Percentiles rank a stretch among this genome's conserved stretches.
These are phyloP conservation scores for Eutreptiella sp. DNA, from an alignment of 208 protist genomes.

Conservation along the genomic window DNA sequence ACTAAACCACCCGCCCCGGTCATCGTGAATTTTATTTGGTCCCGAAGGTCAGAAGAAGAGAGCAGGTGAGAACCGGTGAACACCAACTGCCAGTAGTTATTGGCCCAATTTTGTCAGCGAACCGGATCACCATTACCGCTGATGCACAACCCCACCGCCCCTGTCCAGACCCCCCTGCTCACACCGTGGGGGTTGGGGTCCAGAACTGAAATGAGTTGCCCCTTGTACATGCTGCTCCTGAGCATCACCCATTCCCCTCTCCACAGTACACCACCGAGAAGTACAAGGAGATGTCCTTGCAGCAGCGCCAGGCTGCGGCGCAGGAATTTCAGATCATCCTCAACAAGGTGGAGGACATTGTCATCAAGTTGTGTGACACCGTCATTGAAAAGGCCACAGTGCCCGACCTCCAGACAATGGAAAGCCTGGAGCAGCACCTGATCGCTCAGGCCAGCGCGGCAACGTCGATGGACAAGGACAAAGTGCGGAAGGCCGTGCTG, in stretches of 20 bases:
- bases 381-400: constrained; percentile 8
- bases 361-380: constrained; percentile 7
- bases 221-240: constrained; percentile 11
- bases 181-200: constrained; percentile 32
- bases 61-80: too few species aligned
- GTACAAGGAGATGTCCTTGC: constrained; percentile 20
- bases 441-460: constrained; percentile 18
- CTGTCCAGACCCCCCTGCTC: constrained; percentile 31
- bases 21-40: too few species aligned
- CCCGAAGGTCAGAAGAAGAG: too few species aligned
- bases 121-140: not conserved
- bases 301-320: constrained; percentile 4
- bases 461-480: constrained; percentile 16
- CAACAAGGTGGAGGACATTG: constrained; percentile 5
- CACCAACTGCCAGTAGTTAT: too few species aligned
- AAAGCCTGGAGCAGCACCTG: constrained; percentile 30
- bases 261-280: constrained; percentile 26
- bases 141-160: not conserved
- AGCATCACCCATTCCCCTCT: not conserved
- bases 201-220: not conserved
- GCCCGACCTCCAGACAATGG: constrained; percentile 26
- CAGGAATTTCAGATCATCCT: constrained; percentile 1
- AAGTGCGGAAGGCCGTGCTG: constrained; percentile 26
- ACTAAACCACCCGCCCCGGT: too few species aligned
- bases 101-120: too few species aligned